Evolutionary conservation across 306 rosid species (phyloP).

Genomic region (Quercus robur): DNA sequence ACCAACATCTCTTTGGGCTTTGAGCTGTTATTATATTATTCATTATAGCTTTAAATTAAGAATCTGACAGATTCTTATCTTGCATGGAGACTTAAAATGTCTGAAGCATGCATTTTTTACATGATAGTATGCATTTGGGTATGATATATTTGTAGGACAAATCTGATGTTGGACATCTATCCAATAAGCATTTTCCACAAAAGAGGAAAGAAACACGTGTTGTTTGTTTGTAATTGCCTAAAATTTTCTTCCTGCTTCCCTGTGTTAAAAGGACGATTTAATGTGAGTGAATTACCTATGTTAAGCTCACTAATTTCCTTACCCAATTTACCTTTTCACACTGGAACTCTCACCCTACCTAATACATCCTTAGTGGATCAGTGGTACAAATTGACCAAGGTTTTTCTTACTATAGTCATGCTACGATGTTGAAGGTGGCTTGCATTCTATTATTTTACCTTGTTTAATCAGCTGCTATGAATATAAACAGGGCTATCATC

Average conservation of each 20-base stretch:
- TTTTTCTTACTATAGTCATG: constrained; percentile 1
- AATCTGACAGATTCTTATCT: no score
- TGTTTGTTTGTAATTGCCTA: neutral
- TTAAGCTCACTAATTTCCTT: neutral
- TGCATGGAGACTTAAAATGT: constrained; percentile 1
- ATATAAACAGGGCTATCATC: constrained; percentile 58
- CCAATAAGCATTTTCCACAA: neutral
- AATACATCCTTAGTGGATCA: constrained; percentile 5
- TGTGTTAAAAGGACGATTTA: neutral
- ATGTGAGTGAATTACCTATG: neutral
- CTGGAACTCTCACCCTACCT: neutral
- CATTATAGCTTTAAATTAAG: neutral
- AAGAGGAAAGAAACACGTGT: neutral
- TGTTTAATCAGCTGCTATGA: constrained; percentile 4
- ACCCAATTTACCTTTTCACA: neutral
- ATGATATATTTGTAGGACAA: neutral
- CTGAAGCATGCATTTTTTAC: neutral
- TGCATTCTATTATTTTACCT: constrained; percentile 21
- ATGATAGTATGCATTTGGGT: constrained; percentile 14
- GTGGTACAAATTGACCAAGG: constrained; percentile 12
- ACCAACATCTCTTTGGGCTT: constrained; percentile 7
- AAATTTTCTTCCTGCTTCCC: neutral
- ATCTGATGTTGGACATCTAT: neutral
- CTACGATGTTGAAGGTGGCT: constrained; percentile 6
- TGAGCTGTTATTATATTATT: neutral